phyloP scores from a whole-genome alignment of 495 filamentous ascomycete species.

The Tricharina praecox region DNA sequence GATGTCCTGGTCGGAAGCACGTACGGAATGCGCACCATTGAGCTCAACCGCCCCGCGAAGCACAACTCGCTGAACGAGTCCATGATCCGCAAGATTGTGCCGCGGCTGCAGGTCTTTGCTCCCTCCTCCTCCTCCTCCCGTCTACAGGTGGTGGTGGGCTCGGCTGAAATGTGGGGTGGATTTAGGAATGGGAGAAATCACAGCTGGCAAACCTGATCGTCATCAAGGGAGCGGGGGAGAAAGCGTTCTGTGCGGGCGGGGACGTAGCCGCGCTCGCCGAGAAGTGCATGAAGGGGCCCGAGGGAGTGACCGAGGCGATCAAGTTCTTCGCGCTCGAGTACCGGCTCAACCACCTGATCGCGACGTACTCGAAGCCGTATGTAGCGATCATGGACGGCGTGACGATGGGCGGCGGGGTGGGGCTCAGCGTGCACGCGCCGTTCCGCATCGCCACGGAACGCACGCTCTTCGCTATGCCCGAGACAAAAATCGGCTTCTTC shows the following conservation, averaged over 20 bases:
- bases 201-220: constrained; percentile 82
- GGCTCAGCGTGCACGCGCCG: constrained; percentile 82
- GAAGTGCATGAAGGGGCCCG: constrained; percentile 43
- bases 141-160: no score
- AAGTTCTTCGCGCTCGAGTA: constrained; percentile 90
- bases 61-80: constrained; percentile 80
- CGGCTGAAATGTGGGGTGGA: no score
- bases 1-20: constrained; percentile 82
- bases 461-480: constrained; percentile 93
- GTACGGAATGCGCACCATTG: constrained; percentile 79
- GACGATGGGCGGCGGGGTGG: constrained; percentile 96
- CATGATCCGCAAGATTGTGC: constrained; percentile 83
- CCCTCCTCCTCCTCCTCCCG: background rate
- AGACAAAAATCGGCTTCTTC: constrained; percentile 95
- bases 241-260: constrained; percentile 83
- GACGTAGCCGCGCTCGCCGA: constrained; percentile 65
- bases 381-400: constrained; percentile 94
- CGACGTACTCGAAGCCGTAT: constrained; percentile 86
- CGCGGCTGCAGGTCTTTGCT: constrained; percentile 46
- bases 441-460: constrained; percentile 92
- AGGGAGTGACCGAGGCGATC: constrained; percentile 49
- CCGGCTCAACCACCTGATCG: constrained; percentile 80
- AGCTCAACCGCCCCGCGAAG: constrained; percentile 84
- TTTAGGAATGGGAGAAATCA: constrained; percentile 86
- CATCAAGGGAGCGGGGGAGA: constrained; percentile 69